A percentile compares a stretch with the other conserved stretches of the same genome.
These are phyloP conservation scores for Gloeophyllum trabeum DNA, from an alignment of 768 basidiomycete species.

Conservation along the genomic window DNA sequence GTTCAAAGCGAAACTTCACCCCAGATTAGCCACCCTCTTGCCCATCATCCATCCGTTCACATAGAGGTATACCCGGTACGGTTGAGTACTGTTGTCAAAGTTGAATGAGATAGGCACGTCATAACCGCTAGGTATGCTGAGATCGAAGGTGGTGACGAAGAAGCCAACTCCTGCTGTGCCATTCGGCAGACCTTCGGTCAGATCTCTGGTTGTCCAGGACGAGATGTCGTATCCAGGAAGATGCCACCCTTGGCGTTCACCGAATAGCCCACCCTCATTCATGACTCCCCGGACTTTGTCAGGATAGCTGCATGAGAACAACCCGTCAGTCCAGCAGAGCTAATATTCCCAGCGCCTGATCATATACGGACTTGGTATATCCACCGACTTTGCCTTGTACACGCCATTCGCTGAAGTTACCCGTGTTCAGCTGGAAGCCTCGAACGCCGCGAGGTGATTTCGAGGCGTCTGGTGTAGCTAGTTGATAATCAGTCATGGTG, in stretches of 20 bases:
- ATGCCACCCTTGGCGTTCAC: conserved; percentile 36
- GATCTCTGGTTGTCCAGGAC: conserved; percentile 44
- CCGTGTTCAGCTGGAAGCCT: conserved; percentile 59
- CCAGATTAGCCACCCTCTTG: conserved; percentile 31
- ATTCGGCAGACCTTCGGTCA: conserved; percentile 47
- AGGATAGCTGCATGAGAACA: conserved; percentile 40
- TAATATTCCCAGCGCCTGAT: background rate
- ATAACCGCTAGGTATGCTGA: conserved; percentile 44
- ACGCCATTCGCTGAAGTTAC: conserved; percentile 31
- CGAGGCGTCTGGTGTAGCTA: conserved; percentile 36
- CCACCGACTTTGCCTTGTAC: conserved; percentile 36
- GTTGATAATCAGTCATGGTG: background rate
- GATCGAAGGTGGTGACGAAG: conserved; percentile 64
- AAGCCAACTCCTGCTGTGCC: conserved; percentile 65
- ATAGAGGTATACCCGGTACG: conserved; percentile 64
- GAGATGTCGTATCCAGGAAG: conserved; percentile 50
- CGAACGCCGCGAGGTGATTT: conserved; percentile 73
- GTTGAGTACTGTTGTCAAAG: conserved; percentile 50
- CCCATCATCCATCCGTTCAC: conserved; percentile 92
- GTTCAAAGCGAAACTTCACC: conserved; percentile 7
- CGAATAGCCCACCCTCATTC: conserved; percentile 34
- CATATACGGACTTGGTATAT: conserved; percentile 20
- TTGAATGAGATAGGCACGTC: conserved; percentile 66
- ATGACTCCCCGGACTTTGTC: conserved; percentile 46
- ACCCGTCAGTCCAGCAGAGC: background rate